Evolutionary conservation across 1,284 basidiomycete genomes (phyloP), one percentile per base, ranked within the genome.

Genomic region (Leccinum pachyderme): DNA sequence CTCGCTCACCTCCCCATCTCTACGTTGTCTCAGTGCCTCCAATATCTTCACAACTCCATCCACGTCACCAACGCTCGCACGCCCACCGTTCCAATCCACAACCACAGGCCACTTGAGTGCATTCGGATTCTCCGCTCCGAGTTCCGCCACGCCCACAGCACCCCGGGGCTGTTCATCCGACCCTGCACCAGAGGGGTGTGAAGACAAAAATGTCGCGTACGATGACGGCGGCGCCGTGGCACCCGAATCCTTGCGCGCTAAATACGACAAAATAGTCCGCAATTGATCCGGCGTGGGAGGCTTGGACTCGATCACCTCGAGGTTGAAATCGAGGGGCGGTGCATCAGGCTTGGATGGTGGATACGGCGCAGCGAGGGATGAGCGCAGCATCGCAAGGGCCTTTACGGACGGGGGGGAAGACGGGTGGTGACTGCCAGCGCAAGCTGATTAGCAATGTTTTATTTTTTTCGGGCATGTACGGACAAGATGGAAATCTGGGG

Each of bases 91-190:
- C 88, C 89, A 91, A 61, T 91, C 83, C 2, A 91, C 89, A 1
- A 91, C 86, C 47, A 91, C 79, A 0, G 89, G 88, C 86, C 87
- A 91, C 63, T 84, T 88, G 58, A 89, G 65, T 13, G 77, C 79
- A 13, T 73, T 76, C 0, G 83, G 85, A 51, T 84, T 83, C 64
- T 75, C 73, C 29, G 70, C 59, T 0, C 77, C 86, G 7, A 87
- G 72, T 33, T 77, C 72, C 1, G 72, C 71, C 4, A 89, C 72
- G n/a, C 69, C 79, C 18, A 76, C 68, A 1, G 79, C 63, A 24
- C 65, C 76, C 37, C 75, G 68, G 0, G 82, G 75, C 39, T 72
- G 69, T 31, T 78, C 74, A 1, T 64, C 60, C 22, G 18, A 7
- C 25, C 33, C 59, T n/a, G 68, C 24, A 9, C 54, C 51, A 0